Base-by-base conservation (phyloP, 2,329 filamentous ascomycete genomes). In the Aspergillus caelatus region DNA sequence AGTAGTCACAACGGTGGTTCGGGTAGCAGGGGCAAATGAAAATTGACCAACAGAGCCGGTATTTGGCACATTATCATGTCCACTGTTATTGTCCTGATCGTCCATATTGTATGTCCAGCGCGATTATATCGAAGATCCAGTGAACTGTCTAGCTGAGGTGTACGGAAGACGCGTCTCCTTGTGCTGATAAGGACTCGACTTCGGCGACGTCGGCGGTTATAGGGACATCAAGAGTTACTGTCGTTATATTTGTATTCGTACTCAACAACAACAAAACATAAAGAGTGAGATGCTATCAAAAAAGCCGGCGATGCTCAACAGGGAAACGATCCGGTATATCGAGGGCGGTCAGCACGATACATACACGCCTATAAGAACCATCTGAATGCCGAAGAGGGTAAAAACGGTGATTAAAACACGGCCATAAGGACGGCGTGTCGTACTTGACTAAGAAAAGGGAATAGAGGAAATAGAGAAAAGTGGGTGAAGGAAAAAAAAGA, bases 1-100 rank as follows among this genome's bases (percentile, higher is more conserved):
- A 0, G 94, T 97, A 1, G 94, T 97, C 66, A 97, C 88, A 12
- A 89, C 84, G 0, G 87, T 89, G 12, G 87, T 89, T 71, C 87
- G 85, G 14, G 87, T 89, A 19, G 87, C 84, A 34, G 87, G 87
- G 62, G 85, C 86, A 70, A 88, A 87, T 2, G 85, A 86, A 63
- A 89, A 83, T 71, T 87, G 86, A 52, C 84, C 87, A 62, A 89
- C 76, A 54, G 85, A 83, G 64, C 72, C 71, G 45, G 71, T 72
- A 12, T 73, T 62, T n/a, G 73, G 65, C 45, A 65, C 67, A 62
- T 71, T 69, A 36, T 62, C 66, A 30, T 69, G 58, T 14, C 68
- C 70, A 39, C 67, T 58, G 41, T 59, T 64, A 30, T 46, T 57
- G 58, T 72, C 70, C 62, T 68, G 69, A 52, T 72, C 70, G 59